Conservation (phyloP, 768 basidiomycete species). For the Suillus decipiens region DNA sequence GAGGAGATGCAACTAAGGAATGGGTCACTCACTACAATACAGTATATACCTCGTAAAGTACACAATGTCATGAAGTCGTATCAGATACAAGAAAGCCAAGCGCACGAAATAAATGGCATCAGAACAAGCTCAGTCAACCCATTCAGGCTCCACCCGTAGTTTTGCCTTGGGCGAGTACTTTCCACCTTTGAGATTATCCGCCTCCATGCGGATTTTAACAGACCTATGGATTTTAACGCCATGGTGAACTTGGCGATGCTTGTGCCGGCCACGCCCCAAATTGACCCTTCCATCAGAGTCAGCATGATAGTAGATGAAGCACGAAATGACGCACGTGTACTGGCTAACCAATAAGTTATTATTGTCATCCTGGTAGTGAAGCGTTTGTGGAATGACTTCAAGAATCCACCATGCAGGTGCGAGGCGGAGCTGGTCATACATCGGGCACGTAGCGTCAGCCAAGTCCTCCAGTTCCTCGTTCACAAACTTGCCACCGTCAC, state of each 20-base stretch:
- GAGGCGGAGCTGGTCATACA: slow-evolving; percentile 59
- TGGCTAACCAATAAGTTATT: slow-evolving; percentile 18
- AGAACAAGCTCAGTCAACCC: slow-evolving; percentile 38
- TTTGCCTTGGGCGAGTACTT: slow-evolving; percentile 45
- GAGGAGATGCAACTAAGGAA: no score
- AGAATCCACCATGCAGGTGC: slow-evolving; percentile 64
- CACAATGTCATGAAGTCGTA: neutral
- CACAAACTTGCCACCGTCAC: slow-evolving; percentile 25
- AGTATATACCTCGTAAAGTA: no score
- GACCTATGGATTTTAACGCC: slow-evolving; percentile 47
- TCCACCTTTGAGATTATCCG: slow-evolving; percentile 32
- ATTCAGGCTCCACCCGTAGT: slow-evolving; percentile 37
- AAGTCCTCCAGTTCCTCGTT: slow-evolving; percentile 67
- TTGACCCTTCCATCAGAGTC: slow-evolving; percentile 30
- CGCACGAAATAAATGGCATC: neutral
- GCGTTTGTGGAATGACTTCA: slow-evolving; percentile 48
- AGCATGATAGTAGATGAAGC: neutral
- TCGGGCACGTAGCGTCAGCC: slow-evolving; percentile 50
- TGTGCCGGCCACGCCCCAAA: slow-evolving; percentile 41
- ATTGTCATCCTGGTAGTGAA: slow-evolving; percentile 29
- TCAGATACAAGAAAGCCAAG: neutral
- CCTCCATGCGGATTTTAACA: slow-evolving; percentile 54
- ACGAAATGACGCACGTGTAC: slow-evolving; percentile 20
- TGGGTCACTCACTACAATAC: no score
- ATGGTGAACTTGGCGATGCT: slow-evolving; percentile 42